Evolutionary conservation across 345 rosid genomes (phyloP).

Genomic region (Gossypium anomalum): DNA sequence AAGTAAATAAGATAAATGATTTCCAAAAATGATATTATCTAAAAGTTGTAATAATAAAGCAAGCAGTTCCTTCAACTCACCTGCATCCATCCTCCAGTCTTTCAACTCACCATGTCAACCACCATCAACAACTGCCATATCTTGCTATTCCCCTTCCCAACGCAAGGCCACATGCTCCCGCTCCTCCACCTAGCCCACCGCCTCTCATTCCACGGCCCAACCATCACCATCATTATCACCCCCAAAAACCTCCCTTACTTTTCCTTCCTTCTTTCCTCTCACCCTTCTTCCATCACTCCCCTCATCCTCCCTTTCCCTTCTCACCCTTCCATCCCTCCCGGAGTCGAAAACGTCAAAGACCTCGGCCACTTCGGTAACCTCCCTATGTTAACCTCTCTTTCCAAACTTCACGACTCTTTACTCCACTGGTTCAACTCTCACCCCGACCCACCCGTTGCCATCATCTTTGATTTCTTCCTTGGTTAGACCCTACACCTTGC

Average conservation of each 20-base stretch:
- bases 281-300: slow-evolving; percentile 25
- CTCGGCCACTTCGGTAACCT: slow-evolving; percentile 36
- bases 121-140: slow-evolving; percentile 30
- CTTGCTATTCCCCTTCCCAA: slow-evolving; percentile 59
- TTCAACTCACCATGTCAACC: neutral
- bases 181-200: slow-evolving; percentile 54
- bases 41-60: no score
- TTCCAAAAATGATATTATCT: no score
- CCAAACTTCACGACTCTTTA: slow-evolving; percentile 41
- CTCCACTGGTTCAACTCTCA: slow-evolving; percentile 55
- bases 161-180: slow-evolving; percentile 65
- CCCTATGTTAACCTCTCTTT: slow-evolving; percentile 38
- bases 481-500: slow-evolving; percentile 69
- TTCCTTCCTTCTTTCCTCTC: slow-evolving; percentile 41
- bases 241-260: slow-evolving; percentile 50
- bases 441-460: slow-evolving; percentile 49
- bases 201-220: slow-evolving; percentile 32
- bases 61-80: neutral
- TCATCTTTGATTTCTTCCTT: slow-evolving; percentile 71
- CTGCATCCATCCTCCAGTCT: neutral
- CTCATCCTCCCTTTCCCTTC: slow-evolving; percentile 44
- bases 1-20: no score
- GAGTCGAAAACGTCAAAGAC: slow-evolving; percentile 55
- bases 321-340: slow-evolving; percentile 53
- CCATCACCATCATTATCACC: slow-evolving; percentile 47